A percentile compares a stretch with the other conserved stretches of the same genome.
These are phyloP conservation scores for Plasmodium inui DNA, from an alignment of 169 alveolate genomes.

Conservation along the genomic window DNA sequence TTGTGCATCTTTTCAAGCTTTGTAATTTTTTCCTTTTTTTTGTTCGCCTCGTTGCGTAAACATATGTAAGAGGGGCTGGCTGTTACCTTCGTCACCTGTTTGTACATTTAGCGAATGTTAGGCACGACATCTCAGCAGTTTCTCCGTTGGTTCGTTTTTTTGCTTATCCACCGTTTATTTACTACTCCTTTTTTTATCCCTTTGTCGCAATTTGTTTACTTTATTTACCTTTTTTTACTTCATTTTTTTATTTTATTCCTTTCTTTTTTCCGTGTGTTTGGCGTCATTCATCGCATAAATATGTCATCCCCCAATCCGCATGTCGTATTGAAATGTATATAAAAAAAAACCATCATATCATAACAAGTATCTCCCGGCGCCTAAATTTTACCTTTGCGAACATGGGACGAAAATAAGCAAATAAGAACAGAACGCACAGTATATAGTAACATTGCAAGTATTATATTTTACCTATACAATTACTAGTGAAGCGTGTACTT, in stretches of 20 bases:
- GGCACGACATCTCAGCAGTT: neutral
- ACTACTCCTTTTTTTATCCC: neutral
- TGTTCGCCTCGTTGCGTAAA: neutral
- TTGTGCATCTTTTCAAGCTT: neutral
- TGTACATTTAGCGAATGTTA: neutral
- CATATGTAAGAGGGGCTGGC: neutral
- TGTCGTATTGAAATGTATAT: neutral
- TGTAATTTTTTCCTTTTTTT: neutral
- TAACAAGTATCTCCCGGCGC: neutral
- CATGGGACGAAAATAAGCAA: neutral
- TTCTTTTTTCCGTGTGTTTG: neutral
- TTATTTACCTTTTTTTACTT: conserved; percentile 5
- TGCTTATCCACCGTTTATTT: neutral
- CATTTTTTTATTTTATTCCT: neutral
- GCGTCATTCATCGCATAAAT: neutral
- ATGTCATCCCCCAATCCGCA: neutral
- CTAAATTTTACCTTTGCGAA: neutral
- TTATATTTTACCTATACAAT: neutral
- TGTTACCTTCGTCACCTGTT: neutral
- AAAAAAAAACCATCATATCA: neutral
- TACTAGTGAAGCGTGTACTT: neutral
- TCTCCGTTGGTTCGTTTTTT: neutral
- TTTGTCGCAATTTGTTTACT: neutral
- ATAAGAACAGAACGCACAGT: neutral
- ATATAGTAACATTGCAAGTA: neutral